Evolutionary conservation across 1,139 yeast species (phyloP).

Genomic region (Geotrichum klebahnii): DNA sequence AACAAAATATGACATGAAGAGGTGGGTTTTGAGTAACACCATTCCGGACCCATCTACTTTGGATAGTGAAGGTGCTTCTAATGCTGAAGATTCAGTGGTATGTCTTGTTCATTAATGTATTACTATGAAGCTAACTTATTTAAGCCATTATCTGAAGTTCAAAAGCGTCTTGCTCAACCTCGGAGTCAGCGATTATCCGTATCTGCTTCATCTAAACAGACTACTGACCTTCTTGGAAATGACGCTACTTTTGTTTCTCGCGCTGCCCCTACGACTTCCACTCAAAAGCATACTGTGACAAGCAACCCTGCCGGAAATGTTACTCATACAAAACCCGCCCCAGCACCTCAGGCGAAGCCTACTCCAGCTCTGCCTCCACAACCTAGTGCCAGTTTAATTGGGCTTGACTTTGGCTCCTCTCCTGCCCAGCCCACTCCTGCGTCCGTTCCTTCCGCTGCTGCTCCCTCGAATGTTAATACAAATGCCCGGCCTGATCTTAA

Average conservation of each 20-base stretch:
- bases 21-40: slow-evolving; percentile 61
- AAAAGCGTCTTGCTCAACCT: slow-evolving; percentile 23
- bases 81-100: slow-evolving; percentile 7
- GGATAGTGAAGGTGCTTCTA: slow-evolving; percentile 18
- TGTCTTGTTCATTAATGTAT: too few relatives aligned
- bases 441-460: slow-evolving; percentile 24
- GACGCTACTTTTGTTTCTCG: slow-evolving; percentile 6
- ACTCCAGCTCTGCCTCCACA: slow-evolving; percentile 9
- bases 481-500: slow-evolving; percentile 69
- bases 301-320: slow-evolving; percentile 13
- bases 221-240: slow-evolving; percentile 27
- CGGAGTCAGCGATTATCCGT: not conserved
- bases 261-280: slow-evolving; percentile 16
- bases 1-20: slow-evolving; percentile 83
- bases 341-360: slow-evolving; percentile 3
- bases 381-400: slow-evolving; percentile 15
- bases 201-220: slow-evolving; percentile 15
- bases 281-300: slow-evolving; percentile 12
- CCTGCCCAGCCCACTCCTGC: slow-evolving; percentile 24
- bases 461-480: slow-evolving; percentile 27
- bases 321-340: slow-evolving; percentile 4
- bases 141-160: slow-evolving; percentile 32
- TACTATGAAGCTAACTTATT: not conserved
- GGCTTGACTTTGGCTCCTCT: slow-evolving; percentile 22
- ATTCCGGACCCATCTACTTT: slow-evolving; percentile 58